A percentile compares a stretch with the other conserved stretches of the same genome.
phyloP scores from a whole-genome alignment of 2,329 filamentous ascomycete genomes.

The Monosporascus sp. region DNA sequence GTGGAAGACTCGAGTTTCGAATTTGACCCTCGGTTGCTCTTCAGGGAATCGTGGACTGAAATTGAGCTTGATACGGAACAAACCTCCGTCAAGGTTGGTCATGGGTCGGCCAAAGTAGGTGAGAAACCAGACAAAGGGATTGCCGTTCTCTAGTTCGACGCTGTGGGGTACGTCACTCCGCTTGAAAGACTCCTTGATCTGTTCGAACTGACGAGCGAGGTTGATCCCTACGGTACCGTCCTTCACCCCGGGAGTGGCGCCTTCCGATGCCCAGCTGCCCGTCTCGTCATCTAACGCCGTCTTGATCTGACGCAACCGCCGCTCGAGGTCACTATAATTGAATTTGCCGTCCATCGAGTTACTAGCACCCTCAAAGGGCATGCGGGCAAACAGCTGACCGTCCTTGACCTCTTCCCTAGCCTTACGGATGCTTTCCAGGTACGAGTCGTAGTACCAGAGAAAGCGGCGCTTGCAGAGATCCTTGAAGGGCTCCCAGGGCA shows the following conservation, averaged over 20 bases:
- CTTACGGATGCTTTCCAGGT: slow-evolving; percentile 64
- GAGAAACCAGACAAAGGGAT: slow-evolving; percentile 84
- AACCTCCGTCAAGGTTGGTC: slow-evolving; percentile 87
- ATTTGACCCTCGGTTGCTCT: slow-evolving; percentile 77
- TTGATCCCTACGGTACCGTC: slow-evolving; percentile 76
- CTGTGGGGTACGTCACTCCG: slow-evolving; percentile 66
- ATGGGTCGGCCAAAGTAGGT: slow-evolving; percentile 89
- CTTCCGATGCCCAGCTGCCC: slow-evolving; percentile 64
- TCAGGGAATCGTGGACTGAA: slow-evolving; percentile 84
- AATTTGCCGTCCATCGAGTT: slow-evolving; percentile 88
- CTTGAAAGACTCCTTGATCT: slow-evolving; percentile 72
- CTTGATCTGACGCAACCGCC: slow-evolving; percentile 64
- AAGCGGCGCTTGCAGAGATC: slow-evolving; percentile 89
- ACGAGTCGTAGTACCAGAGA: slow-evolving; percentile 92
- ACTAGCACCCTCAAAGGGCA: slow-evolving; percentile 75
- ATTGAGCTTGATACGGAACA: slow-evolving; percentile 74
- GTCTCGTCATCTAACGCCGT: slow-evolving; percentile 67
- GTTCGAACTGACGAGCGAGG: slow-evolving; percentile 77
- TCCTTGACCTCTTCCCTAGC: slow-evolving; percentile 60
- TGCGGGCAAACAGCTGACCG: slow-evolving; percentile 61
- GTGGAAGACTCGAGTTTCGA: slow-evolving; percentile 81
- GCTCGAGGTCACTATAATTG: slow-evolving; percentile 69
- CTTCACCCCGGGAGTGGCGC: slow-evolving; percentile 53
- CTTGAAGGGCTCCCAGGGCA: slow-evolving; percentile 77
- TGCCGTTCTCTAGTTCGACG: slow-evolving; percentile 69